A percentile compares a stretch with the other conserved stretches of the same genome.
These are phyloP conservation scores for Allantophomopsis lycopodina DNA, from an alignment of 2,329 filamentous ascomycete genomes.

Conservation along the genomic window DNA sequence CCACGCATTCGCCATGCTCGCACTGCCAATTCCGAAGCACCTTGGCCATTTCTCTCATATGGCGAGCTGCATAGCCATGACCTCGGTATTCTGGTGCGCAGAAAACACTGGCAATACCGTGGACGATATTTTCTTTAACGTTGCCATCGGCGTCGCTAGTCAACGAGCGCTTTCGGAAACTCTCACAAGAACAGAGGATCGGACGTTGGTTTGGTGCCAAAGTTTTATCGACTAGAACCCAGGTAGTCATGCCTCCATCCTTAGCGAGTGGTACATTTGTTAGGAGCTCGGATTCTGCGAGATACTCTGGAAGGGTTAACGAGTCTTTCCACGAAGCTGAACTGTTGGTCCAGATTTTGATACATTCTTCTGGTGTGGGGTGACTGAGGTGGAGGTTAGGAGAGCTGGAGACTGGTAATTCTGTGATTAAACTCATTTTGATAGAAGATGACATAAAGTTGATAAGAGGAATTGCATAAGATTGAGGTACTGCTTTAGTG, in stretches of 20 bases:
- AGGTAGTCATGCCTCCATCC: conserved; percentile 28
- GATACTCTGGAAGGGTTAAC: conserved; percentile 36
- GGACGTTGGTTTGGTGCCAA: conserved; percentile 25
- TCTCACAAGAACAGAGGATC: conserved; percentile 51
- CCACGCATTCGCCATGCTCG: too few species aligned
- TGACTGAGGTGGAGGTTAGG: conserved; percentile 30
- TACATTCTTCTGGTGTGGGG: conserved; percentile 39
- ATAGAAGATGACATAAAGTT: too few species aligned
- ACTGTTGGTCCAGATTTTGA: conserved; percentile 35
- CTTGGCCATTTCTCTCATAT: conserved; percentile 35
- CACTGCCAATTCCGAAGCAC: too few species aligned
- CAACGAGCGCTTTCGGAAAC: conserved; percentile 41
- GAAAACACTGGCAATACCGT: conserved; percentile 69
- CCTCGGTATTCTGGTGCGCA: conserved; percentile 52
- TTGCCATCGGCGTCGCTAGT: conserved; percentile 21
- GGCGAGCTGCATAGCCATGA: conserved; percentile 60
- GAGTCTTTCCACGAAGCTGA: conserved; percentile 42
- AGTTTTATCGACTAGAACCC: conserved; percentile 33
- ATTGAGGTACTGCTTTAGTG: too few species aligned
- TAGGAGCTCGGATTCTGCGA: conserved; percentile 37
- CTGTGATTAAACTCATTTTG: not conserved
- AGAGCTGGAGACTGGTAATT: conserved; percentile 1
- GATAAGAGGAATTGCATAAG: too few species aligned
- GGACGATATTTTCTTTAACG: conserved; percentile 40
- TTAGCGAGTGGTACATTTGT: conserved; percentile 39